Evolutionary conservation across 106 monocot species (phyloP), one percentile per base, ranked within the genome.

Genomic region (Acorus gramineus): DNA sequence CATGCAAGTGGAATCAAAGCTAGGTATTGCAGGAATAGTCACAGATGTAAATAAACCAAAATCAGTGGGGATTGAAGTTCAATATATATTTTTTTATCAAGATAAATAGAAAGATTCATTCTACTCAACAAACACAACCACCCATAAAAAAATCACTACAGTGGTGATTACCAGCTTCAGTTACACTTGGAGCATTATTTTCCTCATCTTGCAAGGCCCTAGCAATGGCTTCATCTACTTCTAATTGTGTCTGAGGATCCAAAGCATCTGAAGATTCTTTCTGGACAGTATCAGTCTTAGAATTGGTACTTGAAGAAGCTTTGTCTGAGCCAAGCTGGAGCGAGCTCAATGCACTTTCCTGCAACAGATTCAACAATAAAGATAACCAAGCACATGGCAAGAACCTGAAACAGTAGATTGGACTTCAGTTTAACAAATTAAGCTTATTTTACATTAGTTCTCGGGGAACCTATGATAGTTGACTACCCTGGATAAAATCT

Each of bases 181-280:
- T 49, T 47, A 67, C 77, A 69, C 62, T 57, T 53, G 82, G 7
- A 7, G 76, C 48, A 58, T 56, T 58, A 68, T 68, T 68, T 68
- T 86, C 86, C 66, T 66, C 4, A 64, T 82, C 77, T 54, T 79
- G 82, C 70, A 86, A 11, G 12, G 79, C 73, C 71, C 74, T 79
- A 28, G 86, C 86, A n/a, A 74, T 65, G 58, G 77, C 79, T 79
- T 86, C 86, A 71, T 82, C 82, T 4, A 66, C 43, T 3, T 66
- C 76, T 57, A 86, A 60, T 46, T 82, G 86, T 45, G 56, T 13
- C 46, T 74, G 61, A 44, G 59, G 42, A 57, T 43, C 66, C 43
- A 59, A 42, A 59, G 56, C 65, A 62, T 48, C 60, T 49, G 71
- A 73, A 61, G 63, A 64, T 47, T 8, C 64, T 5, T 9, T 60